phyloP scores from a whole-genome alignment of 1,139 yeast genomes.

The Martiniozyma asiatica region DNA sequence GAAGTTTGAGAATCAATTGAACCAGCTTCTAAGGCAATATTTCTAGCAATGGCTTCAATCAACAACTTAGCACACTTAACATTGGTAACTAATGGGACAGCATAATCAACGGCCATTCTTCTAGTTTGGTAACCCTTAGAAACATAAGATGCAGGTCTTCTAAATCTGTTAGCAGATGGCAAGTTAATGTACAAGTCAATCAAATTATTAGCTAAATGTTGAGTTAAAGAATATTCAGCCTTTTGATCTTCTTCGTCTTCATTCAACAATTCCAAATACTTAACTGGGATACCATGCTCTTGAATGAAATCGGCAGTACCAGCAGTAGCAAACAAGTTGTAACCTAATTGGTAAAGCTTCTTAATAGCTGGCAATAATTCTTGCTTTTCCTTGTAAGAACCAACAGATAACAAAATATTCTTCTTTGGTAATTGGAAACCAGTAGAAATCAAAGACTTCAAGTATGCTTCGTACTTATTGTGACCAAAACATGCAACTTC shows the following conservation, averaged over 20 bases:
- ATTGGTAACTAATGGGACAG: conserved; percentile 94
- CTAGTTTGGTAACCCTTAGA: conserved; percentile 97
- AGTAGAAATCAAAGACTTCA: conserved; percentile 87
- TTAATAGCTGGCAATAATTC: conserved; percentile 84
- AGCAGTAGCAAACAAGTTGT: conserved; percentile 88
- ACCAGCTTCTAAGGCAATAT: conserved; percentile 53
- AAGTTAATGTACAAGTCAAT: conserved; percentile 93
- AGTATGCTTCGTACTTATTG: conserved; percentile 92
- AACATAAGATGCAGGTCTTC: conserved; percentile 97
- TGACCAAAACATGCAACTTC: conserved; percentile 97
- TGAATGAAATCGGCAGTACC: conserved; percentile 98
- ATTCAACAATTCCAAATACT: conserved; percentile 80
- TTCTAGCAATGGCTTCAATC: conserved; percentile 83
- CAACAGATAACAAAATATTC: conserved; percentile 86
- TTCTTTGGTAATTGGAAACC: conserved; percentile 94
- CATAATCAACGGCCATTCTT: conserved; percentile 99
- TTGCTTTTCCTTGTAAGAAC: conserved; percentile 94
- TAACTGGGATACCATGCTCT: conserved; percentile 89
- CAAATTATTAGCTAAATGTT: conserved; percentile 91
- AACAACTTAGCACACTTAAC: conserved; percentile 94
- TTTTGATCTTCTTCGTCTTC: conserved; percentile 60
- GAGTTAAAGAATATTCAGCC: conserved; percentile 88
- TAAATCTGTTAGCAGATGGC: conserved; percentile 93
- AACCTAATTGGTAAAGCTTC: conserved; percentile 75
- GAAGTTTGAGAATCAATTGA: conserved; percentile 85